These are phyloP conservation scores for Suillus hirtellus DNA, from an alignment of 768 basidiomycete species.

Conservation along the genomic window DNA sequence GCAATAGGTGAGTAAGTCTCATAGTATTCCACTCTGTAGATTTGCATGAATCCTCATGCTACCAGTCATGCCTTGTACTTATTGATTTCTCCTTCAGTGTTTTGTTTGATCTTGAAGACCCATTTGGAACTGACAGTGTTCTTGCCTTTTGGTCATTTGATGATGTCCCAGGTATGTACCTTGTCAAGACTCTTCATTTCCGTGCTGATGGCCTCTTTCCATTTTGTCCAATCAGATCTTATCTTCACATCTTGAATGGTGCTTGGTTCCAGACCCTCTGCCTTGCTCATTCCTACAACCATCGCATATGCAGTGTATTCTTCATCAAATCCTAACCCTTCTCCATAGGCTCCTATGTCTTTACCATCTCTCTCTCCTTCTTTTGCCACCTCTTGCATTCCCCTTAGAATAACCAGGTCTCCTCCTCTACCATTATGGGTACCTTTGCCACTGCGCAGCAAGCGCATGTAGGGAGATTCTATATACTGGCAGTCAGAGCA, in stretches of 20 bases:
- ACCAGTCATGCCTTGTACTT: not conserved
- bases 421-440: no score
- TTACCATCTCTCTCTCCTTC: conserved; percentile 1
- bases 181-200: no score
- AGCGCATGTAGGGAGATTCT: no score
- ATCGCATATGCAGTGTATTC: conserved; percentile 7
- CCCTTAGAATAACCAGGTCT: not conserved
- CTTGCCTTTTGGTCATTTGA: no score
- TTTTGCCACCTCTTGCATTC: not conserved
- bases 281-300: not conserved
- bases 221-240: not conserved
- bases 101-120: conserved; percentile 44
- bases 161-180: not conserved
- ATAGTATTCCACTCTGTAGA: conserved; percentile 13
- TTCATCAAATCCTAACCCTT: not conserved
- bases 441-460: no score
- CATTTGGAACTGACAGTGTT: conserved; percentile 28
- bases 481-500: rapidly evolving
- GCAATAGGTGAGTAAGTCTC: not conserved
- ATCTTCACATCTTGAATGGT: not conserved
- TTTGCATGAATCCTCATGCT: conserved; percentile 7
- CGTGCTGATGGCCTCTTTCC: not conserved
- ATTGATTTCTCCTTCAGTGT: conserved; percentile 33
- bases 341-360: conserved; percentile 3
- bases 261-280: not conserved